Base-by-base conservation (phyloP, 1,139 yeast species). In the Torulaspora pretoriensis region DNA sequence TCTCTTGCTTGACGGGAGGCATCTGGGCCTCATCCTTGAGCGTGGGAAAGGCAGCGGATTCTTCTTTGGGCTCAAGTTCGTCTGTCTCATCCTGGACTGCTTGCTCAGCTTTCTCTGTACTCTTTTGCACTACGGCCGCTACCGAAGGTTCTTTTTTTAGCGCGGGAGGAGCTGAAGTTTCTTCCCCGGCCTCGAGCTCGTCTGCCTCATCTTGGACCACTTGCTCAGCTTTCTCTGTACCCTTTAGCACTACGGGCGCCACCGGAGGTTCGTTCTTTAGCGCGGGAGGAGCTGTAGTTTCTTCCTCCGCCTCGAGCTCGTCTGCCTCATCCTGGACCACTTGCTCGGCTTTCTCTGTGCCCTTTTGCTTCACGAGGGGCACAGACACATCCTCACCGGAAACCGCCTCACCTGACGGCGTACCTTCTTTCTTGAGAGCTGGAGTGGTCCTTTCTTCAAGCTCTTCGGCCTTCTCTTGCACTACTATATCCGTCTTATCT, bases 401-500 rank as follows among this genome's bases (percentile, higher is more conserved):
- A 17, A 17, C 19, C 19, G 19, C 19, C 19, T 4, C 19, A 3
- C 19, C 19, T 17, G 19, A 3, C 19, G 19, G 4, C 4, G 19
- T 17, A 17, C 4, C 19, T 17, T 17, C 19, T 17, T 17, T 17
- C 19, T 17, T 17, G 4, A 17, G 19, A 17, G 3, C 19, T 4
- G 19, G 19, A 17, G 19, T 4, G 19, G 19, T 17, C 19, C 19
- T 17, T 4, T 17, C 19, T 17, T 17, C 42, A 12, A 14, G 28
- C 13, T 22, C 38, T 23, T 32, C 37, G 19, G 23, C 31, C 13
- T 27, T 32, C 1, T 24, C 37, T n/a, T 17, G 36, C 2, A 14
- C 35, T 9, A 19, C 35, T 13, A 26, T 32, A 27, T 34, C 41
- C 29, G 16, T 24, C 22, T 34, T 31, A 12, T 22, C 38, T 24